A percentile compares a stretch with the other conserved stretches of the same genome.
These are phyloP conservation scores for Arabis hirsuta DNA, from an alignment of 345 rosid genomes.

Conservation along the genomic window DNA sequence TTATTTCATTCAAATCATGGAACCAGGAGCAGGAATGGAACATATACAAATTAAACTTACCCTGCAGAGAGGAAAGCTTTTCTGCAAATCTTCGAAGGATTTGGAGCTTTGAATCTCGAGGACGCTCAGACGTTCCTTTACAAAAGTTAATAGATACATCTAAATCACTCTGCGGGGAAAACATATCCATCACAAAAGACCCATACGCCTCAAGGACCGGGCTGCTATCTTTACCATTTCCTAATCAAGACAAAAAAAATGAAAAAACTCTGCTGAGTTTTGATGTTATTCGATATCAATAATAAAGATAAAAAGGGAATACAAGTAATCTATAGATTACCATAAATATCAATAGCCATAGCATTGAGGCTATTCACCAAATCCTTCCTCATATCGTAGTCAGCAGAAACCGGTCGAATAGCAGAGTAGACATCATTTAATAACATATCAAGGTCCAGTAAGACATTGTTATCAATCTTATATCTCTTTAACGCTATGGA, in stretches of 20 bases:
- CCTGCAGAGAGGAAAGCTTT: constrained; percentile 42
- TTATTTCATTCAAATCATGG: neutral
- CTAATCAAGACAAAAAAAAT: constrained; percentile 37
- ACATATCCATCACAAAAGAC: constrained; percentile 59
- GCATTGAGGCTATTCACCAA: constrained; percentile 49
- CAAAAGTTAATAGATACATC: constrained; percentile 57
- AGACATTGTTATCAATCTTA: constrained; percentile 28
- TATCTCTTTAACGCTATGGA: constrained; percentile 37
- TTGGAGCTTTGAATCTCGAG: constrained; percentile 47
- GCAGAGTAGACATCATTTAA: constrained; percentile 45
- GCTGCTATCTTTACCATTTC: constrained; percentile 33
- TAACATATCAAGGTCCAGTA: constrained; percentile 44
- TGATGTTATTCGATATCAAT: neutral
- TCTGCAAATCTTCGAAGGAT: constrained; percentile 47
- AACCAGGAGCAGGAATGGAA: neutral
- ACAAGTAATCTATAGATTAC: constrained; percentile 36
- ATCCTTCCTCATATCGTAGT: constrained; percentile 46
- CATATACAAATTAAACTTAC: constrained; percentile 36
- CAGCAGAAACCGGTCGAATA: constrained; percentile 45
- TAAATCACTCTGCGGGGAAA: constrained; percentile 50
- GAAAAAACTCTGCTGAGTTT: neutral
- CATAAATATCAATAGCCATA: constrained; percentile 51
- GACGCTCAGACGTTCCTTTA: constrained; percentile 30
- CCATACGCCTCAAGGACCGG: constrained; percentile 57
- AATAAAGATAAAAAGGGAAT: neutral